Percentiles rank a stretch among this genome's conserved stretches.
These are phyloP conservation scores for Elaeagnus macrophylla DNA, from an alignment of 306 rosid species.

Conservation along the genomic window DNA sequence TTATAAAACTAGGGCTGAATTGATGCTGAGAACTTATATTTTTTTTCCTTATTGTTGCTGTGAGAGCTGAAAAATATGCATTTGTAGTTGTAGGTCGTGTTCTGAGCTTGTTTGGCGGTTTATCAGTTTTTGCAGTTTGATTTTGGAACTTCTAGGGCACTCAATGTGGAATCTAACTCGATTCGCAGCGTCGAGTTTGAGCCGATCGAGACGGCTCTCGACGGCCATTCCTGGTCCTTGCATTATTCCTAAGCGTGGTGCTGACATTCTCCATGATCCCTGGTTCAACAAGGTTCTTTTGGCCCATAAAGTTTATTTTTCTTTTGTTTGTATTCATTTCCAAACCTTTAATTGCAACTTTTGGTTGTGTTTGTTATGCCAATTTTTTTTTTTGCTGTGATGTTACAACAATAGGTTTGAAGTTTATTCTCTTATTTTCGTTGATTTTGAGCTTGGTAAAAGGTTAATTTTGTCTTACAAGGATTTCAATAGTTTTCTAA, in stretches of 20 bases:
- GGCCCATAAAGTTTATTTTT: neutral
- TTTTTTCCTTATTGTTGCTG: too few relatives aligned
- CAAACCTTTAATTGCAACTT: neutral
- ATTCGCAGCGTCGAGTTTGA: conserved; percentile 43
- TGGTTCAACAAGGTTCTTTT: conserved; percentile 88
- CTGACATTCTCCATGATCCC: conserved; percentile 98
- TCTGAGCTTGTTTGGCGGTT: neutral
- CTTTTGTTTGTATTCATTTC: neutral
- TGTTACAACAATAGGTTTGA: too few relatives aligned
- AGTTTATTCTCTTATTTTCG: too few relatives aligned
- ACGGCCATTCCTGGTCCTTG: conserved; percentile 86
- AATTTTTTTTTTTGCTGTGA: too few relatives aligned
- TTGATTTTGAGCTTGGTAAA: too few relatives aligned
- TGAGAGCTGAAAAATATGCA: too few relatives aligned
- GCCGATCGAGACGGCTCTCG: conserved; percentile 63
- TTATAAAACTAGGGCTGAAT: too few relatives aligned
- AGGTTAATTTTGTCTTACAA: too few relatives aligned
- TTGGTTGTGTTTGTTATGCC: too few relatives aligned
- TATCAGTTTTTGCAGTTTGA: neutral
- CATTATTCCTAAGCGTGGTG: conserved; percentile 94
- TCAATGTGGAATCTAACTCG: conserved; percentile 74
- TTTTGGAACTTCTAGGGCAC: neutral
- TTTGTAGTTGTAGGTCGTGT: too few relatives aligned
- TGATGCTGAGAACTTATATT: too few relatives aligned
- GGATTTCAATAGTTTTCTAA: too few relatives aligned